These are phyloP conservation scores for Monosporascus cannonballus DNA, from an alignment of 2,329 filamentous ascomycete species.

Conservation along the genomic window DNA sequence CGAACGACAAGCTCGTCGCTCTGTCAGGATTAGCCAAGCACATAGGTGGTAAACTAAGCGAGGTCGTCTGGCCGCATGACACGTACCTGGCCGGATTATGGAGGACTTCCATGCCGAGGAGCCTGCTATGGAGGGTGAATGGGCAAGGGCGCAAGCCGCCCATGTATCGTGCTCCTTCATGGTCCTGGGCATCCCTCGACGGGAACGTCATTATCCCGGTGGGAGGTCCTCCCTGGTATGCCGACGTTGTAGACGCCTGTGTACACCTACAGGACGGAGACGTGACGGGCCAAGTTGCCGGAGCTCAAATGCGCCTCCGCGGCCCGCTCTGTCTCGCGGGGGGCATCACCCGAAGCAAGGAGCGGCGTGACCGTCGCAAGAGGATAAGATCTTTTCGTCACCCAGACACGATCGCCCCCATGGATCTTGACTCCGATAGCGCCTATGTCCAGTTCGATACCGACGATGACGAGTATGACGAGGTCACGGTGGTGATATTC, in stretches of 20 bases:
- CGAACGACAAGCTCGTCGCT: conserved; percentile 14
- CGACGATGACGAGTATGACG: neutral
- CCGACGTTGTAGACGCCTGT: neutral
- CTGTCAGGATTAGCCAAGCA: conserved; percentile 12
- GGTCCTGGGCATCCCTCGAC: conserved; percentile 16
- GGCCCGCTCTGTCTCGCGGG: neutral
- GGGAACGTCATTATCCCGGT: conserved; percentile 5
- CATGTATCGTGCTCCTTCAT: conserved; percentile 14
- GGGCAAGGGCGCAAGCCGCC: neutral
- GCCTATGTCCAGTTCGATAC: neutral
- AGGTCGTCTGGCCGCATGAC: neutral
- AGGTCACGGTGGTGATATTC: neutral
- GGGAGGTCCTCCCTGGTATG: neutral
- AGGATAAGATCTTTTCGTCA: neutral
- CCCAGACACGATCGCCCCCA: neutral
- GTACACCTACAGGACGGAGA: neutral
- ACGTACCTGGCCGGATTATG: conserved; percentile 11
- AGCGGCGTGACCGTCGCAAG: neutral
- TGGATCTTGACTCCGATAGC: neutral
- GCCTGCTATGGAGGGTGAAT: conserved; percentile 7
- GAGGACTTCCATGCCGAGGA: conserved; percentile 6
- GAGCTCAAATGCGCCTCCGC: neutral
- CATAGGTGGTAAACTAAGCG: conserved; percentile 4
- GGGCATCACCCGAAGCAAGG: neutral
- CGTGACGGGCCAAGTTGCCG: neutral